Percentiles rank a stretch among this genome's conserved stretches.
phyloP scores from a whole-genome alignment of 345 rosid species.

The Gossypium arboreum region DNA sequence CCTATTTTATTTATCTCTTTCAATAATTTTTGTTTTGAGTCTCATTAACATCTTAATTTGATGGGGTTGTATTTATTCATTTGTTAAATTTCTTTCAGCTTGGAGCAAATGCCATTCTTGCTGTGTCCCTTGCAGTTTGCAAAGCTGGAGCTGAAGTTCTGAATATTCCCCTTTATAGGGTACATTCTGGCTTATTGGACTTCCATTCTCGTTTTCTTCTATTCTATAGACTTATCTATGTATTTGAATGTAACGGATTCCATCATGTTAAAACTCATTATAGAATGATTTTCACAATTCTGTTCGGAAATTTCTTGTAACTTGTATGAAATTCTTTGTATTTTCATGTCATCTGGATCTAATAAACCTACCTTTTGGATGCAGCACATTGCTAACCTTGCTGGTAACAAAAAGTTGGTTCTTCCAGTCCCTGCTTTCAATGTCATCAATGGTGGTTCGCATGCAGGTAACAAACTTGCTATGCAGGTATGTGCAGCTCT shows the following conservation, averaged over 20 bases:
- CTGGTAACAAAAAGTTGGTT: conserved; percentile 86
- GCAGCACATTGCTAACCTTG: conserved; percentile 92
- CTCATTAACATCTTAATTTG: conserved; percentile 1
- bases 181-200: conserved; percentile 18
- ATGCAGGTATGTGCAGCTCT: conserved; percentile 58
- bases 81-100: conserved; percentile 40
- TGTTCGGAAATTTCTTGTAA: not conserved
- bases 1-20: not conserved
- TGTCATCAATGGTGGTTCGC: conserved; percentile 99
- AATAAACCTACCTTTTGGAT: conserved; percentile 4
- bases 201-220: not conserved
- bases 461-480: conserved; percentile 97
- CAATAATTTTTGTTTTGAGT: not conserved
- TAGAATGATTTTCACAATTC: not conserved
- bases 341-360: not conserved
- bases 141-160: conserved; percentile 74
- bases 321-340: not conserved
- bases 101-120: conserved; percentile 93
- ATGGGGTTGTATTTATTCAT: not conserved
- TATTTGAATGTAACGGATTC: not conserved
- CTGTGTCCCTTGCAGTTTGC: conserved; percentile 92
- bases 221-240: not conserved
- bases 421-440: conserved; percentile 97
- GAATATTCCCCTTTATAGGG: conserved; percentile 80
- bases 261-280: not conserved